Evolutionary conservation across 2,329 filamentous ascomycete species (phyloP), one percentile per base, ranked within the genome.

Genomic region (Elsinoe arachidis): DNA sequence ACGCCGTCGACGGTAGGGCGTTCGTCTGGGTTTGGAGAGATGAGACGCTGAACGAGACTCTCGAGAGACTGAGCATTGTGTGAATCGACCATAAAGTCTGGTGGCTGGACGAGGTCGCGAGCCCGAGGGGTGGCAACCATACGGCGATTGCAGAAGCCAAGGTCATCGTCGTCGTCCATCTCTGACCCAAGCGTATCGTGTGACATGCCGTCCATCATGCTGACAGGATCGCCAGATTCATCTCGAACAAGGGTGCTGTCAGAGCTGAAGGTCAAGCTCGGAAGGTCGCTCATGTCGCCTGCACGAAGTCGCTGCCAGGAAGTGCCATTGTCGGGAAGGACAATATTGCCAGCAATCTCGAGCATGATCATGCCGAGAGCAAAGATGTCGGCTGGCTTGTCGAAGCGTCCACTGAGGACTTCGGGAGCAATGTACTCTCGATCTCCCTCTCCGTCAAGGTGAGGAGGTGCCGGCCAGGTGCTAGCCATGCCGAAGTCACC

Each of bases 401-500:
- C 90, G 64, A 87, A 93, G 61, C 85, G 82, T 41, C 91, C 92
- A 67, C 83, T 83, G 17, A 99, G 82, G 61, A 96, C 90, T 72
- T 99, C 93, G 0, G 91, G 91, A 1, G 88, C 92, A 68, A 99
- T 92, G 69, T 99, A 99, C 69, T 96, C 89, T 52, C 93, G 88
- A 69, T 99, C 93, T 33, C 93, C 93, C 74, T 99, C 93, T 41
- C 88, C 87, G 62, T 96, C 90, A 60, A 93, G 86, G 57, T 85
- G 83, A 56, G 82, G 78, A 47, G 84, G 80, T 14, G 86, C 88
- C 12, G 90, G 88, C 84, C 88, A 92, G 10, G 78, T 71, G 39
- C 87, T 84, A 23, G 93, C 91, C 74, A 93, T 78, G 39, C 88
- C 88, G 69, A 95, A 93, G 70, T 95, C 88, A 23, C 84, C 88